Conservation (phyloP, 2,329 filamentous ascomycete species). For the Pleomassaria siparia region DNA sequence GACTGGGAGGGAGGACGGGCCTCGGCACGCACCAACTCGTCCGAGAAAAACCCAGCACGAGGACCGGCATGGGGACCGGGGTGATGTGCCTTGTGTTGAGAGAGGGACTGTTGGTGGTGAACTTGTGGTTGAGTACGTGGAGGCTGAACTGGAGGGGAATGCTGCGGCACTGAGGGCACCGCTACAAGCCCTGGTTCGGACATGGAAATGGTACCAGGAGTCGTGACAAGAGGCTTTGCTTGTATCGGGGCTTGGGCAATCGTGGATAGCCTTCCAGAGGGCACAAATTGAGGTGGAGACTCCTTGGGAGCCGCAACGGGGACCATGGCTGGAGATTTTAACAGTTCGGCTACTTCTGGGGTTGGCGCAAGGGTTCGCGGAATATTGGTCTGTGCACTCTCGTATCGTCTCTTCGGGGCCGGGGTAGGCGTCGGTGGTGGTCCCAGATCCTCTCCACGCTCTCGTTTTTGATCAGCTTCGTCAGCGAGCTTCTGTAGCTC, state of each 20-base stretch:
- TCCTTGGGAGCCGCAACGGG: conserved; percentile 36
- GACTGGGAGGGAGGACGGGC: conserved; percentile 32
- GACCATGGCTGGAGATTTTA: conserved; percentile 37
- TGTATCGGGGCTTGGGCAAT: conserved; percentile 37
- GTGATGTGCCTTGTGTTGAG: conserved; percentile 33
- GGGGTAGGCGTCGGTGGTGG: conserved; percentile 53
- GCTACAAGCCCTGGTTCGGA: conserved; percentile 31
- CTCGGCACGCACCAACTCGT: conserved; percentile 34
- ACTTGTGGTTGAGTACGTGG: conserved; percentile 29
- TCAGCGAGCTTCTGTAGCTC: conserved; percentile 47
- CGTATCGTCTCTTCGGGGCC: conserved; percentile 51
- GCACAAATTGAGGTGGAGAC: conserved; percentile 37
- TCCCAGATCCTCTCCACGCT: conserved; percentile 49
- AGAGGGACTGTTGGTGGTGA: conserved; percentile 27
- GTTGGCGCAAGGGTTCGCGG: conserved; percentile 49
- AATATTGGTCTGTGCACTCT: conserved; percentile 41
- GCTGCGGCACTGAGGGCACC: conserved; percentile 29
- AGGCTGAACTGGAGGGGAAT: conserved; percentile 31
- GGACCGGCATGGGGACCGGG: conserved; percentile 33
- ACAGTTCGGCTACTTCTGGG: conserved; percentile 45
- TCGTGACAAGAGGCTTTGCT: conserved; percentile 28
- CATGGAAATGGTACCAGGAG: conserved; percentile 22
- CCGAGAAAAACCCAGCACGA: conserved; percentile 40
- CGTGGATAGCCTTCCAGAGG: conserved; percentile 31
- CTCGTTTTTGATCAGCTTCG: conserved; percentile 45